Evolutionary conservation across 2,329 filamentous ascomycete species (phyloP).

Genomic region (Colletotrichum liaoningense): DNA sequence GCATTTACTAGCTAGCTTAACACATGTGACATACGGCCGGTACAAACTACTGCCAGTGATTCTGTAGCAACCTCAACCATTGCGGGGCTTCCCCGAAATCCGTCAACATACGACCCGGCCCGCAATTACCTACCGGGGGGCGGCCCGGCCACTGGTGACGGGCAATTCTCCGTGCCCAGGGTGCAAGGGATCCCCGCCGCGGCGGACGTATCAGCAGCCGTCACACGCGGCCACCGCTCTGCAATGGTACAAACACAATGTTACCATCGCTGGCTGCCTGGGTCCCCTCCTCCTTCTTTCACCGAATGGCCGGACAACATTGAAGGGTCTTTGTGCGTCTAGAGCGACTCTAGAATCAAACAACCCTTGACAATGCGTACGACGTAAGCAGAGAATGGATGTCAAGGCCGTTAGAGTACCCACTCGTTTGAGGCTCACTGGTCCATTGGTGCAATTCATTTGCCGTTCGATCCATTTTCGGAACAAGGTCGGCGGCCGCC

Average conservation of each 20-base stretch:
- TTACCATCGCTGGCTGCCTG: neutral
- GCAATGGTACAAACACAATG: neutral
- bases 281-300: neutral
- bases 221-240: neutral
- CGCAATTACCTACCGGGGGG: neutral
- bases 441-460: neutral
- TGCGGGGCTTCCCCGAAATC: neutral
- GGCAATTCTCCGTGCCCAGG: neutral
- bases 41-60: neutral
- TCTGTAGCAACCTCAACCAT: neutral
- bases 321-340: neutral
- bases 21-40: too few relatives aligned
- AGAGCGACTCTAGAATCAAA: too few relatives aligned
- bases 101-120: neutral
- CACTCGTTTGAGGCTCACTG: neutral
- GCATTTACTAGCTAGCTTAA: neutral
- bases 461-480: neutral
- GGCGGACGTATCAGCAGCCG: neutral
- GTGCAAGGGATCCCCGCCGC: neutral
- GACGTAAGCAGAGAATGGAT: too few relatives aligned
- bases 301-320: neutral
- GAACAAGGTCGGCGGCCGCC: neutral
- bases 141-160: neutral
- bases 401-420: neutral
- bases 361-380: too few relatives aligned